Evolutionary conservation across 2,329 filamentous ascomycete species (phyloP), one percentile per base, ranked within the genome.

Genomic region (Xylariaceae sp.): DNA sequence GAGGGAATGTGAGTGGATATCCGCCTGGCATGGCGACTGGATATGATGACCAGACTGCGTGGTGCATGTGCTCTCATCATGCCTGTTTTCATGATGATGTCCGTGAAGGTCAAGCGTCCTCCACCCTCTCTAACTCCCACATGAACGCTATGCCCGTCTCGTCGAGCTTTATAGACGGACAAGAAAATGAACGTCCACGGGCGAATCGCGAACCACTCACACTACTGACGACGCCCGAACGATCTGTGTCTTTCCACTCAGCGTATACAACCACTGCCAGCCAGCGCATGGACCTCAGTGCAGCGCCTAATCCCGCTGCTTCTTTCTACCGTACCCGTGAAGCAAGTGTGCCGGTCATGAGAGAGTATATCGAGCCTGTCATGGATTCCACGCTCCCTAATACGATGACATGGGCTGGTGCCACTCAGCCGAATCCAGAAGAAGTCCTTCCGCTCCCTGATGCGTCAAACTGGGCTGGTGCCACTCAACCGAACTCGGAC

Each of bases 21-120:
- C 64, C 66, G 7, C 63, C 68, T 30, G 66, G 62, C 61, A 67
- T 64, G 62, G 50, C 62, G 59, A 65, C 64, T 65, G 69, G 66
- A 62, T 67, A 66, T 55, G 62, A 62, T 8, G 78, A 78, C 56
- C 77, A 83, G 67, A 67, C 74, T 34, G 74, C 75, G 61, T 83
- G 78, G 76, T 86, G 83, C 73, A 85, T 85, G 82, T 86, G 83
- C 67, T 80, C 80, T 55, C 83, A 86, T 65, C 83, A 86, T 71
- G 83, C 83, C 56, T 86, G 83, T 70, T 86, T 78, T 62, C 83
- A 86, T 62, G 82, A 85, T 69, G 77, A 84, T 65, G 72, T 68
- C 34, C 72, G 71, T 58, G 62, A 71, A 51, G 59, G 63, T 53
- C 72, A 74, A 61, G 55, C 62, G 4, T 30, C 23, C 35, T 44